phyloP scores from a whole-genome alignment of 495 filamentous ascomycete genomes.

The Aspergillus bridgeri region DNA sequence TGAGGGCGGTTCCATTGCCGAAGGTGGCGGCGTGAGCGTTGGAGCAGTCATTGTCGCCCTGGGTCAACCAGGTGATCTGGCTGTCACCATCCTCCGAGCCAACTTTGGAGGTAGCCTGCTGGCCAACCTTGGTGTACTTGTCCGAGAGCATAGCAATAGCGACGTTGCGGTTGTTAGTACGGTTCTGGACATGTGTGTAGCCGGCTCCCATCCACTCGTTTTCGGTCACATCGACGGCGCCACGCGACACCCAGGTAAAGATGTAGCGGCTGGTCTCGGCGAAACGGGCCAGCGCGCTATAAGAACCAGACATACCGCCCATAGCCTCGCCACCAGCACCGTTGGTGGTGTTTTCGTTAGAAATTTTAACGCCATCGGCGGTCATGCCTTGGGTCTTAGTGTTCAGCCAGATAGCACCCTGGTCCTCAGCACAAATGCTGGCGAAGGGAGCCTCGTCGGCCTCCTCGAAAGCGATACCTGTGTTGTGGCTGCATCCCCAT shows the following conservation, averaged over 20 bases:
- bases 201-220: constrained; percentile 51
- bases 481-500: constrained; percentile 59
- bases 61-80: constrained; percentile 51
- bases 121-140: constrained; percentile 47
- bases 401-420: constrained; percentile 57
- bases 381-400: constrained; percentile 50
- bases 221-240: constrained; percentile 44
- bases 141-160: constrained; percentile 45
- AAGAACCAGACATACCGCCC: constrained; percentile 55
- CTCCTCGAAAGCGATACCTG: constrained; percentile 54
- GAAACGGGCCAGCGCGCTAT: constrained; percentile 47
- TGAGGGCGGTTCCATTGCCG: constrained; percentile 39
- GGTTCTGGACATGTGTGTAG: constrained; percentile 44
- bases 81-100: constrained; percentile 47
- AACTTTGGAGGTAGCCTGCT: constrained; percentile 43
- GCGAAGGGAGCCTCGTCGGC: constrained; percentile 48
- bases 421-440: constrained; percentile 53
- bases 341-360: constrained; percentile 54
- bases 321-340: constrained; percentile 51
- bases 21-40: constrained; percentile 53
- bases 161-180: constrained; percentile 50
- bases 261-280: constrained; percentile 41
- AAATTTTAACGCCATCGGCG: constrained; percentile 47
- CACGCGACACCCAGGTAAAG: constrained; percentile 52
- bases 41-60: constrained; percentile 44